phyloP scores from a whole-genome alignment of 768 basidiomycete species.

The Krasilnikovozyma curviuscula region DNA sequence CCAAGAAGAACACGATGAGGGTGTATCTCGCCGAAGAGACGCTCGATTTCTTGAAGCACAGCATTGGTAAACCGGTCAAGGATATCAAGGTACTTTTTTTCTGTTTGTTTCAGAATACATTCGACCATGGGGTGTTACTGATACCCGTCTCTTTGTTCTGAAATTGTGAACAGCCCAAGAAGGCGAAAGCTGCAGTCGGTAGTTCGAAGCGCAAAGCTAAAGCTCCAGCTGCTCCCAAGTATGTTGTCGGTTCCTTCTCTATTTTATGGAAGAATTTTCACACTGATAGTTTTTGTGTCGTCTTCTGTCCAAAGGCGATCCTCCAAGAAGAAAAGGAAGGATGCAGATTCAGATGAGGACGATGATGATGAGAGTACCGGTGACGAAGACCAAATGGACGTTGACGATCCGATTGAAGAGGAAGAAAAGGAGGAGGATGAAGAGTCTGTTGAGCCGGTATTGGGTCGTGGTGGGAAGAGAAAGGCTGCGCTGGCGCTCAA shows the following conservation, averaged over 20 bases:
- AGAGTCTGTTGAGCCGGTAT: constrained; percentile 13
- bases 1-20: constrained; percentile 9
- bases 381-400: constrained; percentile 13
- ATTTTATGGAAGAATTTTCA: neutral
- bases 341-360: constrained; percentile 11
- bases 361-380: constrained; percentile 14
- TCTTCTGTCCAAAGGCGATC: constrained; percentile 4
- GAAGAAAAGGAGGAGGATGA: constrained; percentile 5
- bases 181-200: neutral
- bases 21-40: constrained; percentile 16
- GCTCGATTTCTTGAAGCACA: constrained; percentile 5
- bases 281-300: neutral
- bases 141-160: neutral
- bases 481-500: constrained; percentile 7
- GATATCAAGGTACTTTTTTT: constrained; percentile 1
- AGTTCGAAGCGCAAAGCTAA: neutral
- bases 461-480: constrained; percentile 20
- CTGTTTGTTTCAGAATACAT: neutral
- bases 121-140: neutral
- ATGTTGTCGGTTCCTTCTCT: neutral
- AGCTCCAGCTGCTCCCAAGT: neutral
- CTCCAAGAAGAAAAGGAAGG: constrained; percentile 3
- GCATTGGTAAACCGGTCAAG: constrained; percentile 8
- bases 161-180: neutral
- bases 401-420: constrained; percentile 1